Evolutionary conservation across 495 filamentous ascomycete genomes (phyloP).

Genomic region (Penicillium ucsense): DNA sequence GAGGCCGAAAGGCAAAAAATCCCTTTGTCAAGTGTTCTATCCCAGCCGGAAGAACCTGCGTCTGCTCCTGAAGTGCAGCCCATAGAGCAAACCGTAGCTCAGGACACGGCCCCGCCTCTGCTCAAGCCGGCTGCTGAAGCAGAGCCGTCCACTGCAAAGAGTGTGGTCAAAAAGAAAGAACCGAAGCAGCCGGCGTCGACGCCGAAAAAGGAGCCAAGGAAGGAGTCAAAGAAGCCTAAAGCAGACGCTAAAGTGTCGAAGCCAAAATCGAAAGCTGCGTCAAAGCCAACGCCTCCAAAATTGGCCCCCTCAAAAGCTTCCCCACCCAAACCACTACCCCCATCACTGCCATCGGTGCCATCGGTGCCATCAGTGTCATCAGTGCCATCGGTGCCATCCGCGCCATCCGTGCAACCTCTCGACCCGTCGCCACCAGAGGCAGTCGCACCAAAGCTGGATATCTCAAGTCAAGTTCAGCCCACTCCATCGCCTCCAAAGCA

Average conservation of each 20-base stretch:
- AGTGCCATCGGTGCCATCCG: too few relatives aligned
- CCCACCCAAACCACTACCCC: background rate
- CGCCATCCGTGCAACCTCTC: too few relatives aligned
- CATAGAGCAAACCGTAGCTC: conserved; percentile 1
- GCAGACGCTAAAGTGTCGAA: too few relatives aligned
- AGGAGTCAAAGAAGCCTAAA: background rate
- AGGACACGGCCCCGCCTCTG: conserved; percentile 2
- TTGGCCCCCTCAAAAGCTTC: too few relatives aligned
- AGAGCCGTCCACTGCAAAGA: background rate
- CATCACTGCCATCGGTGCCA: background rate
- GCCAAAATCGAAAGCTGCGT: too few relatives aligned
- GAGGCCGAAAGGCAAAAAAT: background rate
- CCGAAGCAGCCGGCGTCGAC: background rate
- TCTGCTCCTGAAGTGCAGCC: background rate
- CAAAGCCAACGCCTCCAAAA: too few relatives aligned
- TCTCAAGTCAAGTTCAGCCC: conserved; percentile 3
- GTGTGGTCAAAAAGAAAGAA: background rate
- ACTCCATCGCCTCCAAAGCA: conserved; percentile 13
- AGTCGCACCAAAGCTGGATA: conserved; percentile 1
- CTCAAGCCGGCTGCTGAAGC: conserved; percentile 2
- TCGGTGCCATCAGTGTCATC: too few relatives aligned
- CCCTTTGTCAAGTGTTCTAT: background rate
- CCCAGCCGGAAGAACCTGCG: background rate
- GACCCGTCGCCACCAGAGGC: background rate
- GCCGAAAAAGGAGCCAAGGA: background rate